Evolutionary conservation across 345 rosid genomes (phyloP).

Genomic region (Adansonia digitata): DNA sequence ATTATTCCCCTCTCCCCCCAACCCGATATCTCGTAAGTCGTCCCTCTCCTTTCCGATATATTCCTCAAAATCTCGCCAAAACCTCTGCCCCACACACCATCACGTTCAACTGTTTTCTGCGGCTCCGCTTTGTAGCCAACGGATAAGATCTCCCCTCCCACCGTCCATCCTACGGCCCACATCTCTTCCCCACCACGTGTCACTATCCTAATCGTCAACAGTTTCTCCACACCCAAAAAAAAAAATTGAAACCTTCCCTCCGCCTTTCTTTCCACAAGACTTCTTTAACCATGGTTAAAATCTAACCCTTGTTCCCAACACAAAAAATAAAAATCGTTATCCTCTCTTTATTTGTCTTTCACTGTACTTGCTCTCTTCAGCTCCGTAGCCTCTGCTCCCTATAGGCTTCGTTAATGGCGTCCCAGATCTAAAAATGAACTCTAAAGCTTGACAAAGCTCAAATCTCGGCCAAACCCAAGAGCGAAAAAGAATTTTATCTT

Average conservation of each 20-base stretch:
- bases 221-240: constrained; percentile 27
- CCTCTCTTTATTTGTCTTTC: constrained; percentile 12
- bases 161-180: constrained; percentile 35
- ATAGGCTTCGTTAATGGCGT: constrained; percentile 34
- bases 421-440: constrained; percentile 39
- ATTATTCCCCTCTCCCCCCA: background rate
- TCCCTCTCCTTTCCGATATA: background rate
- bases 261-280: constrained; percentile 19
- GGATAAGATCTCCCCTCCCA: constrained; percentile 43
- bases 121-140: constrained; percentile 41
- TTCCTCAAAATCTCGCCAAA: constrained; percentile 23
- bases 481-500: background rate
- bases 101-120: constrained; percentile 43
- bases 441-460: background rate
- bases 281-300: constrained; percentile 43
- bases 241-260: background rate
- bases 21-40: background rate
- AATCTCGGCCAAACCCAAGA: background rate
- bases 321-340: constrained; percentile 24
- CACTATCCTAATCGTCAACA: constrained; percentile 14
- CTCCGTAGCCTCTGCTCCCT: constrained; percentile 3
- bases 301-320: constrained; percentile 21
- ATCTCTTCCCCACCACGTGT: constrained; percentile 22
- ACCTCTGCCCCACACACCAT: constrained; percentile 18
- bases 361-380: constrained; percentile 6